Base-by-base conservation (phyloP, 2,329 filamentous ascomycete genomes). In the Geosmithia flava region DNA sequence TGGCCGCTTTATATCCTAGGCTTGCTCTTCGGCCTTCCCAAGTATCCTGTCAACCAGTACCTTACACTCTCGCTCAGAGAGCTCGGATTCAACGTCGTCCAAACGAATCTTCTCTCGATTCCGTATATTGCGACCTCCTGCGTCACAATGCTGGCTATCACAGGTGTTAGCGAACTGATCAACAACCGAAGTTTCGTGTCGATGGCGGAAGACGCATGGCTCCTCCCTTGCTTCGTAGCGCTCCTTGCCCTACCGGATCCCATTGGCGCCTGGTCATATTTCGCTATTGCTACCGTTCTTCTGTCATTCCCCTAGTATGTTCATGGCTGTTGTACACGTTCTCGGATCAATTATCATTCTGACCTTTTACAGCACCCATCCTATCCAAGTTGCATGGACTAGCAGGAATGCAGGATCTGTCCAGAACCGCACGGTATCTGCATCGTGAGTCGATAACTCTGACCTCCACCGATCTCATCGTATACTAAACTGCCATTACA, bases 301-400 rank as follows among this genome's bases (percentile, higher is more conserved):
- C 57, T 76, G 1, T 69, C 69, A 0, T 74, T 73, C 52, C 75
- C 74, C 2, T 77, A 78, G 59, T 72, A 43, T 76, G 59, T 72
- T 45, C 1, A 4, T 8, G 23, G 17, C 13, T 19, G 27, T 42
- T 42, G 19, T 27, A 4, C 23, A 27, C 23, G 23, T 8, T 27
- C 4, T 27, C 8, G 17, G 23, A 27, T 27, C 23, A 27, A 29
- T 29, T 20, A 45, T 10, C 20, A 33, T 17, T 16, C 20, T 43
- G 23, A 40, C 37, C 3, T 16, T 4, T 15, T 16, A 15, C 17
- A 40, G 37, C 40, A 42, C 40, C 6, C 73, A 81, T 55, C 75
- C 77, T 0, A 73, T 80, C n/a, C 66, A 79, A 37, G 76, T 78
- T 3, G 76, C 74, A 0, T 75, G 75, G 64, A 76, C 70, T 3